phyloP scores from a whole-genome alignment of 1,284 basidiomycete genomes.

The Acaromyces ingoldii region DNA sequence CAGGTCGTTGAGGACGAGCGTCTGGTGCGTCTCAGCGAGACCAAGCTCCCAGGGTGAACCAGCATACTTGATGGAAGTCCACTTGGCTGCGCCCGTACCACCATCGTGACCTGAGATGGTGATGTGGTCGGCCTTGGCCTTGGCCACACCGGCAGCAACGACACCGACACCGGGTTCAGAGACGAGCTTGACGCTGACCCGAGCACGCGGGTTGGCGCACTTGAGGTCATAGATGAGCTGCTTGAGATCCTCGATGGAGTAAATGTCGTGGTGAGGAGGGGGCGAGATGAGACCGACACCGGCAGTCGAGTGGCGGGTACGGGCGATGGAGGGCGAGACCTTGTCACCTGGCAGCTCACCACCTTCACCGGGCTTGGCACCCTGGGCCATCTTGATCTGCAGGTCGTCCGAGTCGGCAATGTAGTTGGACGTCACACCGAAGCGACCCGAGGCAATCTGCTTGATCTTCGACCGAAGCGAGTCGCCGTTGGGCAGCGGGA shows the following conservation, averaged over 20 bases:
- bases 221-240: constrained; percentile 50
- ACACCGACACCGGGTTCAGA: constrained; percentile 48
- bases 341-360: constrained; percentile 49
- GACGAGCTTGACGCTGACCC: constrained; percentile 46
- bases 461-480: constrained; percentile 49
- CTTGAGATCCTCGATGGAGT: constrained; percentile 49
- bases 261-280: constrained; percentile 49
- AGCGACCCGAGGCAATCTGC: constrained; percentile 48
- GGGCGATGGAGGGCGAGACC: constrained; percentile 46
- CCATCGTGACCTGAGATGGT: constrained; percentile 47
- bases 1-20: constrained; percentile 46
- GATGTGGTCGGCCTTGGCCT: constrained; percentile 49
- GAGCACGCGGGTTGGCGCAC: constrained; percentile 45
- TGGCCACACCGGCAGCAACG: constrained; percentile 47
- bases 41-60: constrained; percentile 49
- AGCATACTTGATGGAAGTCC: constrained; percentile 48
- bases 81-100: constrained; percentile 48
- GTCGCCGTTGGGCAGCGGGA: constrained; percentile 47
- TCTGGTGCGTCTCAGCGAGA: constrained; percentile 48
- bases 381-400: constrained; percentile 50
- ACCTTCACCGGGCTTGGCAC: constrained; percentile 49
- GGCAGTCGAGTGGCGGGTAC: constrained; percentile 46
- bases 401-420: constrained; percentile 47
- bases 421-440: constrained; percentile 47
- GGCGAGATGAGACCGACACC: constrained; percentile 47